These are phyloP conservation scores for Silene noctiflora DNA, from an alignment of 179 eudicot genomes.

Conservation along the genomic window DNA sequence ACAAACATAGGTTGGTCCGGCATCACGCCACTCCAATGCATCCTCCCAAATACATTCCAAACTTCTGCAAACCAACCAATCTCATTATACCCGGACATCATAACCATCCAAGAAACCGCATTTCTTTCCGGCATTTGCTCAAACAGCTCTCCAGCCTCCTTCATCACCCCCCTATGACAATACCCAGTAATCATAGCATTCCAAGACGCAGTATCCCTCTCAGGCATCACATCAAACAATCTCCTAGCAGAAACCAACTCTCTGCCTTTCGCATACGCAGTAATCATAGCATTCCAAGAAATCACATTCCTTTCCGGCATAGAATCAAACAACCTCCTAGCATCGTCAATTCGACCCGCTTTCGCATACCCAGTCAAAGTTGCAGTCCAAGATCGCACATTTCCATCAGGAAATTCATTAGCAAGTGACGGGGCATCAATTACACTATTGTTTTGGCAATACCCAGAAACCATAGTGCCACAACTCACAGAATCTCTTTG, in stretches of 20 bases:
- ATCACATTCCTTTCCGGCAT: constrained; percentile 45
- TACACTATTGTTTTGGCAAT: constrained; percentile 20
- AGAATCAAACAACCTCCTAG: constrained; percentile 38
- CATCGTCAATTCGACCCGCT: constrained; percentile 36
- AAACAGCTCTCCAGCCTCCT: constrained; percentile 37
- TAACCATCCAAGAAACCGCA: constrained; percentile 46
- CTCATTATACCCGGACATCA: constrained; percentile 40
- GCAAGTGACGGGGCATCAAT: constrained; percentile 25
- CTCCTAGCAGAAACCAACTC: constrained; percentile 28
- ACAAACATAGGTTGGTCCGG: constrained; percentile 41
- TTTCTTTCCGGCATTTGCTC: constrained; percentile 39
- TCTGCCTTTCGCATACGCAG: constrained; percentile 36
- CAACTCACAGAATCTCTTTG: constrained; percentile 34
- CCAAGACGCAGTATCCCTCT: constrained; percentile 42
- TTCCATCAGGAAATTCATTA: constrained; percentile 26
- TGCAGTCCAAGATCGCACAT: constrained; percentile 49
- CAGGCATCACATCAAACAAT: constrained; percentile 44
- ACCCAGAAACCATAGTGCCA: constrained; percentile 37
- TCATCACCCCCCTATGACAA: constrained; percentile 37
- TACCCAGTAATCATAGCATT: constrained; percentile 46
- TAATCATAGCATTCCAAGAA: constrained; percentile 57
- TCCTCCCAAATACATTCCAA: constrained; percentile 39
- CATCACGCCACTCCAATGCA: constrained; percentile 28
- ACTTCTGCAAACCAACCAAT: constrained; percentile 27
- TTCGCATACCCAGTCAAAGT: constrained; percentile 36